Evolutionary conservation across 805 yeast species (phyloP), one percentile per base, ranked within the genome.

Genomic region (Candida palmyrensis): DNA sequence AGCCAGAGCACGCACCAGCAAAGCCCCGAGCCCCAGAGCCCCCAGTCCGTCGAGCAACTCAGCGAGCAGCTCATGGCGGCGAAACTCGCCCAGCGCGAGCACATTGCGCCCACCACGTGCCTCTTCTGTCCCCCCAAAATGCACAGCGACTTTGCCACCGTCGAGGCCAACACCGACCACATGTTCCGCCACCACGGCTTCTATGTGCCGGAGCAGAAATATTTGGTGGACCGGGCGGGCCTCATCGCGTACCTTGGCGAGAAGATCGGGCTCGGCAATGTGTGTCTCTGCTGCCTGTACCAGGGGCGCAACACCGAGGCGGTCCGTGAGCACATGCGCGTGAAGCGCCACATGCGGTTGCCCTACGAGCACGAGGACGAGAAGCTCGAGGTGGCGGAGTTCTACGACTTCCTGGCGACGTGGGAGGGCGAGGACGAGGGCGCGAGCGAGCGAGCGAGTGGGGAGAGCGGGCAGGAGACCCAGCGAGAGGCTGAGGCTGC

Each of bases 301-400:
- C 82, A 84, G 56, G 97, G 97, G n/a, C 73, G 75, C 40, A 76
- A 78, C 34, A 52, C 90, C 19, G 94, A 85, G 49, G 83, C 95
- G 39, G 88, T 85, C 8, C 79, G 96, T 45, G 92, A 86, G 27
- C 99, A 92, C 57, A 81, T 87, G 83, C 47, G 68, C 4, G 72
- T 82, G 6, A 92, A 92, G 57, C 77, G 87, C 37, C 99, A 92
- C 57, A 82, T 90, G 63, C 75, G 77, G 50, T 71, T 92, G 39
- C 97, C 97, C 1, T 92, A 83, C 57, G 97, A 92, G 48, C 59
- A 77, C 0, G 81, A 77, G 34, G 81, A 80, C 37, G 95, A 92
- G 49, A 78, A 79, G 49, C 71, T 78, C 30, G 82, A 80, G 49
- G 69, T 90, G 27, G 73, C 88, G 0, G 81, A 77, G 25, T 92